Percentiles rank a stretch among this genome's conserved stretches.
phyloP scores from a whole-genome alignment of 1,139 yeast species.

The Candida frijolesensis region DNA sequence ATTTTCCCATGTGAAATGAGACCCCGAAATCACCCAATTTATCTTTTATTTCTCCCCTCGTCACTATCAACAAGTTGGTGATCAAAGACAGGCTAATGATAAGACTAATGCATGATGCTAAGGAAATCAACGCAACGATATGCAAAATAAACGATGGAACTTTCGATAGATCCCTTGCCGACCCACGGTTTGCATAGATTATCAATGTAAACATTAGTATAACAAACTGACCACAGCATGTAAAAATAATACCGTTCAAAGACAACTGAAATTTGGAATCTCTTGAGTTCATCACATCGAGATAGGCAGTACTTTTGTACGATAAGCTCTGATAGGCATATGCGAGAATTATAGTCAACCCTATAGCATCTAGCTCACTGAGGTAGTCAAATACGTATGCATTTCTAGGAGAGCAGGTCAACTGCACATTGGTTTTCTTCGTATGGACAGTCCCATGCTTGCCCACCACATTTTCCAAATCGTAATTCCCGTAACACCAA shows the following conservation, averaged over 20 bases:
- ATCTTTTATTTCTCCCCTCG: conserved; percentile 28
- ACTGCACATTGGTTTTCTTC: conserved; percentile 21
- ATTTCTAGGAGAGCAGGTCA: conserved; percentile 23
- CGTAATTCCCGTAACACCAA: conserved; percentile 52
- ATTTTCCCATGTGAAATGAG: conserved; percentile 36
- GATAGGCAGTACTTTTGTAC: conserved; percentile 21
- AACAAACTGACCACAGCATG: conserved; percentile 26
- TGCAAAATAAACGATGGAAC: conserved; percentile 35
- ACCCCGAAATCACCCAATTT: conserved; percentile 51
- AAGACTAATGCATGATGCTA: conserved; percentile 34
- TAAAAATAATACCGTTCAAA: conserved; percentile 23
- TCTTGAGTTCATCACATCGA: conserved; percentile 21
- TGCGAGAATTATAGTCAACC: conserved; percentile 47
- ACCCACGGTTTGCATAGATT: conserved; percentile 34
- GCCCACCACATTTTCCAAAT: conserved; percentile 20
- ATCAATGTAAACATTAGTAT: conserved; percentile 32
- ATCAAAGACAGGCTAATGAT: conserved; percentile 29
- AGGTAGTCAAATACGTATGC: conserved; percentile 48
- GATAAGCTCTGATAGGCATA: conserved; percentile 39
- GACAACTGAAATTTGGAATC: conserved; percentile 13
- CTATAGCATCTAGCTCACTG: conserved; percentile 37
- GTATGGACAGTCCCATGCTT: conserved; percentile 7
- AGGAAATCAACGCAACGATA: conserved; percentile 32
- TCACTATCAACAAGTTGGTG: conserved; percentile 25
- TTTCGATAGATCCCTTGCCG: conserved; percentile 24